Evolutionary conservation across 2,329 filamentous ascomycete species (phyloP).

Genomic region (Decorospora gaudefroyi): DNA sequence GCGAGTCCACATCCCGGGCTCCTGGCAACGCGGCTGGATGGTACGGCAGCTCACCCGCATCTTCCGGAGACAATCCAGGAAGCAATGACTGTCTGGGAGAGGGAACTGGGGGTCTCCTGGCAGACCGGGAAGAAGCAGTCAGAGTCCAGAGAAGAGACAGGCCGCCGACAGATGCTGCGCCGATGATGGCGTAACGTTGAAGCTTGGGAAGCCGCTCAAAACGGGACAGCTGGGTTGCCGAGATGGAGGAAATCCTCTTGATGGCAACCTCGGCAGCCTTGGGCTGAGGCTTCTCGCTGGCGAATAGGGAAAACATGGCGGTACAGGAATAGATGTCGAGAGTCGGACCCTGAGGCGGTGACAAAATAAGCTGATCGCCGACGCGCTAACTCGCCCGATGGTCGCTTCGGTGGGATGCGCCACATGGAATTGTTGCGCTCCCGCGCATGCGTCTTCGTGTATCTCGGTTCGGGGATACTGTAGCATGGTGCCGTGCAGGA

Average conservation of each 20-base stretch:
- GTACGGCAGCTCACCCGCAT: slow-evolving; percentile 56
- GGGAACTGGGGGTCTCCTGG: slow-evolving; percentile 20
- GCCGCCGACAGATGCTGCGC: slow-evolving; percentile 35
- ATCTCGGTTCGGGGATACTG: slow-evolving; percentile 2
- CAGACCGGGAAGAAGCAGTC: slow-evolving; percentile 23
- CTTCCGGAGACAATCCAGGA: slow-evolving; percentile 30
- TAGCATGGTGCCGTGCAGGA: slow-evolving; percentile 1
- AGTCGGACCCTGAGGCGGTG: slow-evolving; percentile 21
- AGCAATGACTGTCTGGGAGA: slow-evolving; percentile 40
- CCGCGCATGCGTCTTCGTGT: neutral
- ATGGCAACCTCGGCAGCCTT: slow-evolving; percentile 13
- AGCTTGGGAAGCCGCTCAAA: slow-evolving; percentile 24
- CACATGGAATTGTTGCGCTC: slow-evolving; percentile 6
- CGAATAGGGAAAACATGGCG: slow-evolving; percentile 24
- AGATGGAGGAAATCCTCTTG: slow-evolving; percentile 15
- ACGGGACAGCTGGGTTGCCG: slow-evolving; percentile 20
- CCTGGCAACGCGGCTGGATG: slow-evolving; percentile 72
- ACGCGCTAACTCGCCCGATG: slow-evolving; percentile 17
- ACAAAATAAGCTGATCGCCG: slow-evolving; percentile 24
- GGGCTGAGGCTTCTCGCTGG: slow-evolving; percentile 20
- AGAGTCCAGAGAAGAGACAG: slow-evolving; percentile 32
- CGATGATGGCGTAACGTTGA: slow-evolving; percentile 26
- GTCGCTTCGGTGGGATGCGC: slow-evolving; percentile 11
- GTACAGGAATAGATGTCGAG: slow-evolving; percentile 26
- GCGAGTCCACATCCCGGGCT: slow-evolving; percentile 67